Evolutionary conservation across 2,329 filamentous ascomycete genomes (phyloP), one percentile per base, ranked within the genome.

Genomic region (Ramichloridium luteum): DNA sequence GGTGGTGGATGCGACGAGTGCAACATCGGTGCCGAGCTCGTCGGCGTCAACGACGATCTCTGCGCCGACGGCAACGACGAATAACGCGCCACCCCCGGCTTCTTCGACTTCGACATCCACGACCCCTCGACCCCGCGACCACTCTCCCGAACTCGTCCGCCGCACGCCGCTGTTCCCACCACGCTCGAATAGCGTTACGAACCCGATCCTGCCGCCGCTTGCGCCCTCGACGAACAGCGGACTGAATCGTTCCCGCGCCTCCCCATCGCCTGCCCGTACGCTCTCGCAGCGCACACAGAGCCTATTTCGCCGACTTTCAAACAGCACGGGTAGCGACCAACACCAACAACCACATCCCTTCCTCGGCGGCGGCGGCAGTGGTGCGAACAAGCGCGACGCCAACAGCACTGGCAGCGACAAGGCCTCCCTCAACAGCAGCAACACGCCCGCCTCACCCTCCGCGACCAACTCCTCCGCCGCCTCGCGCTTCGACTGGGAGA

Each of bases 271-370:
- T 23, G 45, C 36, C 11, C 38, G 41, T 13, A 43, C 41, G 9
- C 34, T 53, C 3, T 36, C 41, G 18, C 51, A 54, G 32, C 48
- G 44, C 31, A 50, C 49, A 9, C 49, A 49, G 20, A 40, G 37
- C 17, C 41, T 56, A 29, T 47, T 56, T 38, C 43, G 52, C 20
- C 51, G 53, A 13, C 43, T 51, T 34, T 53, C 45, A 34, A 50
- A 45, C 32, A 48, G 40, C 13, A 35, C 43, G 16, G 27, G 35
- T 14, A 32, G 37, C n/a, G 37, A 39, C 13, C 34, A 31, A n/a
- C 8, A 23, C n/a, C n/a, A n/a, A n/a, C n/a, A n/a, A n/a, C n/a
- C n/a, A n/a, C n/a, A n/a, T 23, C 8, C 20, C n/a, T 23, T 23
- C 20, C 20, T 8, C 20, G 20, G 8, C 20, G 8, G n/a, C n/a